phyloP scores from a whole-genome alignment of 345 rosid genomes.

The Punica granatum region DNA sequence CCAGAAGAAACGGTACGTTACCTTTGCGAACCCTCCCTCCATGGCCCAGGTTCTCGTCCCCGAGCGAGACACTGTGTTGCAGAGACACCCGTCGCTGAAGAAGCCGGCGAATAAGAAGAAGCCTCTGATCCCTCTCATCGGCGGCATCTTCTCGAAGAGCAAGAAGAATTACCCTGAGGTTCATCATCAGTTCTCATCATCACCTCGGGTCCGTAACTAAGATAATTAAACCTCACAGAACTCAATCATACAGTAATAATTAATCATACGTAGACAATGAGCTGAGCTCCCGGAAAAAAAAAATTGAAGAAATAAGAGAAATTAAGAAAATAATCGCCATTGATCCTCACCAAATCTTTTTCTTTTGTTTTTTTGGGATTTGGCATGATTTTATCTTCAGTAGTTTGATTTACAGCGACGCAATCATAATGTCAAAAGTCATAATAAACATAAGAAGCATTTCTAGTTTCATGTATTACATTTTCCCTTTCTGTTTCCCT shows the following conservation, averaged over 20 bases:
- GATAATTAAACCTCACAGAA: neutral
- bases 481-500: too few relatives aligned
- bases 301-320: neutral
- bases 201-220: neutral
- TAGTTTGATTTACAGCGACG: too few relatives aligned
- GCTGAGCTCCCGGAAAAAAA: neutral
- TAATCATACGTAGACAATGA: neutral
- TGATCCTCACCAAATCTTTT: neutral
- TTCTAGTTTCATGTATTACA: too few relatives aligned
- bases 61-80: constrained; percentile 4
- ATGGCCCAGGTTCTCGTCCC: constrained; percentile 4
- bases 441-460: neutral
- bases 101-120: constrained; percentile 9
- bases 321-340: neutral
- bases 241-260: too few relatives aligned
- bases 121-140: constrained; percentile 12
- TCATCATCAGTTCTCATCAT: constrained; percentile 1
- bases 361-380: neutral
- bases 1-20: constrained; percentile 13
- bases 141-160: constrained; percentile 13
- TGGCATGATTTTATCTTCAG: neutral
- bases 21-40: constrained; percentile 12
- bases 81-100: constrained; percentile 11
- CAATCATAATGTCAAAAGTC: neutral
- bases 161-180: neutral